Evolutionary conservation across 306 rosid species (phyloP), one percentile per base, ranked within the genome.

Genomic region (Purshia tridentata): DNA sequence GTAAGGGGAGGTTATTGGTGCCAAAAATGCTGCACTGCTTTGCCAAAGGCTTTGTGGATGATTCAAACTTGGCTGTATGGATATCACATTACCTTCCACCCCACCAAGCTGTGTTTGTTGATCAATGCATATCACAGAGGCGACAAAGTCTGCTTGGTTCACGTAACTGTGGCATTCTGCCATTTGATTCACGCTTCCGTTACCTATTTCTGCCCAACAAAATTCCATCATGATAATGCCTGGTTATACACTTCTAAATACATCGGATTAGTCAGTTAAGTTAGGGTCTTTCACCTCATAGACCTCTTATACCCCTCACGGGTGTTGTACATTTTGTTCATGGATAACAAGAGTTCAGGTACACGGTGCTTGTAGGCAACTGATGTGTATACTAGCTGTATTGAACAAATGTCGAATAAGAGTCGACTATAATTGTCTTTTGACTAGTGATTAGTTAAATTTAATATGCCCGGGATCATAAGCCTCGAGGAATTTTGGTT

Each of bases 1-100:
- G 70, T 86, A 87, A 82, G 61, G 96, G 96, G 68, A 87, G 87
- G 73, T 75, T 89, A 51, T 50, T 89, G 74, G 87, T 89, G 22
- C 92, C 96, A 22, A 89, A 89, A 85, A 72, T 89, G 87, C 80
- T 89, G 65, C 90, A 89, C 72, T 83, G 87, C 76, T 87, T 85
- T 50, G 89, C 92, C 74, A 89, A 89, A 75, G 78, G 82, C 71
- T 81, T 76, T 14, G 88, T 85, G 66, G 90, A 85, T 67, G 91
- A 89, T 71, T 74, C 88, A 12, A 84, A 84, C 52, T 69, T 89
- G 80, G 96, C 88, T 16, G 87, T 87, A 18, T 89, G 96, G 96
- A 87, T 89, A 71, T 87, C 84, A 5, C 90, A 80, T 69, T 89
- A 85, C 79, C 96, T 89, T 65, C 95, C 90, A 0, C 83, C 91